Conservation (phyloP, 2,329 filamentous ascomycete genomes). For the Xylariaceae sp. region DNA sequence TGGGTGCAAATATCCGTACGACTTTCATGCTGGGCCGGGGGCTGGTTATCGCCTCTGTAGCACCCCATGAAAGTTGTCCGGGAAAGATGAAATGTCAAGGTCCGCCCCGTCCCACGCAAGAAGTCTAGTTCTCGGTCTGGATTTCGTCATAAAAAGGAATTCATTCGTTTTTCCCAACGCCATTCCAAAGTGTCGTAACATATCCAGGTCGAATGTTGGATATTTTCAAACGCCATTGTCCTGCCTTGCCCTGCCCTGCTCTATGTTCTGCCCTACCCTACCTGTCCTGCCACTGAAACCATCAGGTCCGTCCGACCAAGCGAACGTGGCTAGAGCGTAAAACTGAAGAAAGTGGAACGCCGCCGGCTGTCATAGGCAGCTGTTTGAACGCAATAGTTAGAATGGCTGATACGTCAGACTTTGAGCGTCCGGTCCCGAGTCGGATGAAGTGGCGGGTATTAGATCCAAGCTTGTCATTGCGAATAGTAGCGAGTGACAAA, state of each 20-base stretch:
- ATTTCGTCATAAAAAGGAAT: conserved; percentile 3
- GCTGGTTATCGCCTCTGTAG: not conserved
- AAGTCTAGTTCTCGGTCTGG: conserved; percentile 1
- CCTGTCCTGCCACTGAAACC: not conserved
- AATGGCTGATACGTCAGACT: not conserved
- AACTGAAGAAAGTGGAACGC: conserved; percentile 10
- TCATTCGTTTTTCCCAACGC: conserved; percentile 14
- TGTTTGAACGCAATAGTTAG: not conserved
- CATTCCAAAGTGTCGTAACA: conserved; percentile 20
- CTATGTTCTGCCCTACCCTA: conserved; percentile 8
- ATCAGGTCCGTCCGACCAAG: conserved; percentile 7
- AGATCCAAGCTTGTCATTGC: not conserved
- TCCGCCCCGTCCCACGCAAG: not conserved
- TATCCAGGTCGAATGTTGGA: conserved; percentile 19
- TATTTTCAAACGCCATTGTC: conserved; percentile 8
- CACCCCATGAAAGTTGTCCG: not conserved
- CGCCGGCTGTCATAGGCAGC: not conserved
- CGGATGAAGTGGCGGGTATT: not conserved
- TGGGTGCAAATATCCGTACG: conserved; percentile 23
- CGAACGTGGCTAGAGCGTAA: conserved; percentile 6
- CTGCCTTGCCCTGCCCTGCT: not conserved
- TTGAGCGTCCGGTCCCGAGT: not conserved
- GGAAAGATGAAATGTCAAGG: not conserved
- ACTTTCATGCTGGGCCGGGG: conserved; percentile 13
- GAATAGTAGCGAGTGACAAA: not conserved